Evolutionary conservation across 306 rosid species (phyloP), one percentile per base, ranked within the genome.

Genomic region (Calophaca sinica): DNA sequence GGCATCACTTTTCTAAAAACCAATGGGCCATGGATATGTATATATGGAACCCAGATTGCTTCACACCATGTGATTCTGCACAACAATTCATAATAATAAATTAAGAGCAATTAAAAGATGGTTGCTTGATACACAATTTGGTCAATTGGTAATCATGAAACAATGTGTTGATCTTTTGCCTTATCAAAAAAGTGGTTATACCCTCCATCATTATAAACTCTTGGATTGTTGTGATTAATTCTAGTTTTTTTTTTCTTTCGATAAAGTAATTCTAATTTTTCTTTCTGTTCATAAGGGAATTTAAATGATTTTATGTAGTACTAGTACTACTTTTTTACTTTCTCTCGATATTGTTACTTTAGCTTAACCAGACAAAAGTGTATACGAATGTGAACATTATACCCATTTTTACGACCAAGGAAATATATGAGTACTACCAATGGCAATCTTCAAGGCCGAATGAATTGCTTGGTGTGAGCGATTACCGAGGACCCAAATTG

Each of bases 81-180:
- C 13, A 52, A 61, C 5, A 9, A 59, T 65, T 58, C 2, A 46
- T 20, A 12, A 12, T 13, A 52, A 33, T 54, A 54, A 59, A 75
- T 28, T 35, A 39, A 2, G 36, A 33, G 3, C 4, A 33, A 70
- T 36, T 49, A 80, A 74, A 39, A 63, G 66, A 60, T 32, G 67
- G 76, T 59, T 73, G 61, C 52, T 52, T 53, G 79, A 10, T 14
- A 9, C 68, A 63, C 29, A 81, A 73, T 29, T 28, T 76, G 63
- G 73, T 80, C 70, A 70, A 75, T 65, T 33, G 33, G 84, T 14
- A 71, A 65, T 75, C n/a, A 71, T 76, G 76, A 75, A 69, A 36
- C 73, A 76, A 51, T 59, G 74, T 66, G 74, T 62, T 68, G 5
- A 42, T 51, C 1, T 82, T 52, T 68, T 73, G 49, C 73, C 57